Conservation (phyloP, 2,329 filamentous ascomycete species). For the Hortaea werneckii region DNA sequence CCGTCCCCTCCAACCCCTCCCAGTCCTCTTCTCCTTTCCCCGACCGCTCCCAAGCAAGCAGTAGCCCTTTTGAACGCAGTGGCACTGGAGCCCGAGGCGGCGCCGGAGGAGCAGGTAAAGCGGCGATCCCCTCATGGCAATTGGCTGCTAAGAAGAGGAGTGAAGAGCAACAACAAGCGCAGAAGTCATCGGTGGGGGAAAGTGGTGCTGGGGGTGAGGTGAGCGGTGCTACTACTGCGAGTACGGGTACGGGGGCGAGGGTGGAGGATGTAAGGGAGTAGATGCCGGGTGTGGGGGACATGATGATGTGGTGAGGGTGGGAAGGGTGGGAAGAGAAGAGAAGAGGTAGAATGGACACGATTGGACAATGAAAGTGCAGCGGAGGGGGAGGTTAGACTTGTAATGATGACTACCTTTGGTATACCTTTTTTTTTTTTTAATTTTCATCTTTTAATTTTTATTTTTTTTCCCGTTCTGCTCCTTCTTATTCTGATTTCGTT, state of each 20-base stretch:
- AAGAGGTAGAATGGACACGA: too few relatives aligned
- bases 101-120: conserved; percentile 20
- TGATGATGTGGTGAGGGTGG: background rate
- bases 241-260: too few relatives aligned
- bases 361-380: too few relatives aligned
- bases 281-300: background rate
- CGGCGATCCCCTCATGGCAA: conserved; percentile 45
- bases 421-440: too few relatives aligned
- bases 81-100: conserved; percentile 5
- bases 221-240: background rate
- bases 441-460: too few relatives aligned
- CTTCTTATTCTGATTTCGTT: background rate
- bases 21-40: conserved; percentile 10
- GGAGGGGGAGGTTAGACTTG: too few relatives aligned
- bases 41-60: conserved; percentile 4
- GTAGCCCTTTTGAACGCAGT: conserved; percentile 7
- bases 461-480: too few relatives aligned
- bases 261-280: background rate
- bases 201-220: background rate
- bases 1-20: conserved; percentile 10
- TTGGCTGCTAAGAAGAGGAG: conserved; percentile 40
- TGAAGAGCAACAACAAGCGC: conserved; percentile 29
- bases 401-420: too few relatives aligned
- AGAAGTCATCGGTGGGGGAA: background rate
- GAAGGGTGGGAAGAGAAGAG: too few relatives aligned